Evolutionary conservation across 2,329 filamentous ascomycete genomes (phyloP).

Genomic region (Chrysoporthe austroafricana): DNA sequence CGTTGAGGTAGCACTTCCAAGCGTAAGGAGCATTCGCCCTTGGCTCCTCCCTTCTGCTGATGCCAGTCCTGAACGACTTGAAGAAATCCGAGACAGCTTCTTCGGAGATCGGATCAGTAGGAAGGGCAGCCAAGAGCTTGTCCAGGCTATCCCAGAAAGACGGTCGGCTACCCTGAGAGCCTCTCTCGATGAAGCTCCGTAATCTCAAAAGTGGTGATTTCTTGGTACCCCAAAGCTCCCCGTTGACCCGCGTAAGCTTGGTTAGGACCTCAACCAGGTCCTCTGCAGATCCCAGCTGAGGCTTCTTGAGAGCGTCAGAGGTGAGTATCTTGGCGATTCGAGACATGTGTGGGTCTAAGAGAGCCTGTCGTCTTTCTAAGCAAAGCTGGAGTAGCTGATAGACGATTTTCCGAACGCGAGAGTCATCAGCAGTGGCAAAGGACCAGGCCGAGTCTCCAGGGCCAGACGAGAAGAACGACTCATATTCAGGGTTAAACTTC

Average conservation of each 20-base stretch:
- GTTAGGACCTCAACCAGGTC: constrained; percentile 72
- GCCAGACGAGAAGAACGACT: constrained; percentile 63
- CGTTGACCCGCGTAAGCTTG: constrained; percentile 65
- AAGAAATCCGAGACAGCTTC: constrained; percentile 66
- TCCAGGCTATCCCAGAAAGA: constrained; percentile 75
- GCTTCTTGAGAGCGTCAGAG: constrained; percentile 71
- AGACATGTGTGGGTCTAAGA: constrained; percentile 53
- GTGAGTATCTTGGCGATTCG: constrained; percentile 65
- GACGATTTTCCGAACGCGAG: constrained; percentile 53
- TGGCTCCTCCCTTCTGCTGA: constrained; percentile 75
- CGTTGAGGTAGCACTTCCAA: constrained; percentile 76
- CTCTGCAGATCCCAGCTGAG: constrained; percentile 74
- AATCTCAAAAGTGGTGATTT: constrained; percentile 61
- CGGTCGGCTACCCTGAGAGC: constrained; percentile 76
- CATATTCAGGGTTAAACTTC: constrained; percentile 65
- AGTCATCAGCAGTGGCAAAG: constrained; percentile 65
- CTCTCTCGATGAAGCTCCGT: constrained; percentile 75
- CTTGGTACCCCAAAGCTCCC: constrained; percentile 76
- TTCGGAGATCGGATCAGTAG: constrained; percentile 46
- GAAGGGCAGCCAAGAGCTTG: constrained; percentile 64
- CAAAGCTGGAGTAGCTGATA: constrained; percentile 56
- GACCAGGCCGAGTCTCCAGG: constrained; percentile 65
- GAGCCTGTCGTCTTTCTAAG: constrained; percentile 50
- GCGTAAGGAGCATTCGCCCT: constrained; percentile 68
- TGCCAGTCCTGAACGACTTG: constrained; percentile 69